A percentile compares a stretch with the other conserved stretches of the same genome.
phyloP scores from a whole-genome alignment of 768 basidiomycete species.

The Macrolepiota dolichaula region DNA sequence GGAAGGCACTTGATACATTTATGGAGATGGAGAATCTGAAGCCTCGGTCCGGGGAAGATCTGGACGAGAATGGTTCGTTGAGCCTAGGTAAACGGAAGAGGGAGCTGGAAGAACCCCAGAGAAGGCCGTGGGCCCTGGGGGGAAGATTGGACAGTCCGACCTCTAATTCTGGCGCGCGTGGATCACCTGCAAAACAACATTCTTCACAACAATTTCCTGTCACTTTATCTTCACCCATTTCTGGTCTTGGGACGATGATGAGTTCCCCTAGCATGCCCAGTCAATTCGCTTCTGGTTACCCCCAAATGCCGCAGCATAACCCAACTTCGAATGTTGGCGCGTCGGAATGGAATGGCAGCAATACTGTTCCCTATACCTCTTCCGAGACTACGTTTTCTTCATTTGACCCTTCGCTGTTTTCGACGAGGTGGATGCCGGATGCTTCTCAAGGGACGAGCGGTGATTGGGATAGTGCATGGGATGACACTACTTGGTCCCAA shows the following conservation, averaged over 20 bases:
- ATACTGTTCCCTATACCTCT: background rate
- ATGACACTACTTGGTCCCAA: conserved; percentile 7
- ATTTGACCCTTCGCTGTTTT: conserved; percentile 9
- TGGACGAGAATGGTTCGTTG: background rate
- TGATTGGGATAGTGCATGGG: conserved; percentile 10
- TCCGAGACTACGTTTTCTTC: background rate
- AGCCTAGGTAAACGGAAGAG: conserved; percentile 11
- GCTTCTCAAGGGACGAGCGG: conserved; percentile 1
- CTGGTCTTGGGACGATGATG: background rate
- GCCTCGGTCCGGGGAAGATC: conserved; percentile 4
- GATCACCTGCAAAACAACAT: background rate
- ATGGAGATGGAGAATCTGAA: conserved; percentile 22
- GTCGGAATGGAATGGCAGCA: background rate
- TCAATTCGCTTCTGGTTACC: background rate
- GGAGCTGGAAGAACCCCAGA: conserved; percentile 1
- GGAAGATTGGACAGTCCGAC: background rate
- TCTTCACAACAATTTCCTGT: background rate
- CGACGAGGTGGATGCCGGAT: conserved; percentile 11
- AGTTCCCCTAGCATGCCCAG: background rate
- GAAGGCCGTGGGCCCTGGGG: conserved; percentile 3
- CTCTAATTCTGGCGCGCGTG: background rate
- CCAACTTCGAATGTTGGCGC: background rate
- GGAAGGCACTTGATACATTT: conserved; percentile 21
- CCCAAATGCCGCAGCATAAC: background rate
- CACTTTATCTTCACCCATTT: background rate